Conservation (phyloP, 345 rosid species). For the Rhodomyrtus tomentosa region DNA sequence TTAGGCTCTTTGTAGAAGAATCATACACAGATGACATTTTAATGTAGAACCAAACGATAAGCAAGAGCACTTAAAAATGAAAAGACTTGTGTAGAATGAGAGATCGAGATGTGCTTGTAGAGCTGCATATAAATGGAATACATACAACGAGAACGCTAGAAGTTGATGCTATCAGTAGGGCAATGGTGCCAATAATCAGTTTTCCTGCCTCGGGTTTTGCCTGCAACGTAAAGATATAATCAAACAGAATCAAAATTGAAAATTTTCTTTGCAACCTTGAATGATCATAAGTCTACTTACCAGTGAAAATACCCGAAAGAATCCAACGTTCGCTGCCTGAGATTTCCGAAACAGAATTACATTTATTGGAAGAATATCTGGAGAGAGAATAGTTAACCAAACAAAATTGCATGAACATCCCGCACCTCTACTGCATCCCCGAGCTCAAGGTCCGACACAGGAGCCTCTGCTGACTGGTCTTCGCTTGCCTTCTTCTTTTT, state of each 20-base stretch:
- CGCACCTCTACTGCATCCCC: slow-evolving; percentile 57
- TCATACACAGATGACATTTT: neutral
- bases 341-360: slow-evolving; percentile 6
- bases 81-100: neutral
- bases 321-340: slow-evolving; percentile 76
- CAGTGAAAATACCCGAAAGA: slow-evolving; percentile 55
- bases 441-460: slow-evolving; percentile 39
- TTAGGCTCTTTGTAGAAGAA: neutral
- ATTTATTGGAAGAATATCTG: neutral
- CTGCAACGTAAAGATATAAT: slow-evolving; percentile 16
- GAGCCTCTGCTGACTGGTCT: slow-evolving; percentile 19
- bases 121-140: neutral
- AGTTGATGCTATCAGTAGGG: slow-evolving; percentile 62
- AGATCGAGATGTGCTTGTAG: neutral
- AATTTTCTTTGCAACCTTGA: neutral
- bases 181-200: slow-evolving; percentile 57
- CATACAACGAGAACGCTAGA: slow-evolving; percentile 62
- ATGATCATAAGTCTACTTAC: slow-evolving; percentile 24
- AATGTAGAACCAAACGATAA: neutral
- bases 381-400: neutral
- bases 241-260: neutral
- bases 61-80: neutral
- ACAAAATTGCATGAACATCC: neutral
- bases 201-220: slow-evolving; percentile 79
- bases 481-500: slow-evolving; percentile 28